These are phyloP conservation scores for Naganishia vishniacii DNA, from an alignment of 768 basidiomycete genomes.

Conservation along the genomic window DNA sequence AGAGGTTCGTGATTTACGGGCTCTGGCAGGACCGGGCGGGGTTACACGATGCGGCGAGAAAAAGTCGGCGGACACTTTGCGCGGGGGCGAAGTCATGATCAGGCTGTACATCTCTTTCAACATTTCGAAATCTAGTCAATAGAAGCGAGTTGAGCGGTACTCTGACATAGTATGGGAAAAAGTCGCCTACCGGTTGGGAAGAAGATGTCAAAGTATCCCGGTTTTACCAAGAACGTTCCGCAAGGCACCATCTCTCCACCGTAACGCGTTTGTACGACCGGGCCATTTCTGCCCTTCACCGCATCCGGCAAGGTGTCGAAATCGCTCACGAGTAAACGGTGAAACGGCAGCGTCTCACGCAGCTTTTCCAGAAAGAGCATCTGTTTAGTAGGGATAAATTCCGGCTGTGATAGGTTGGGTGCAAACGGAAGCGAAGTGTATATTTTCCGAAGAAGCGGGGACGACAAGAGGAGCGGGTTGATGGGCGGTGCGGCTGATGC, in stretches of 20 bases:
- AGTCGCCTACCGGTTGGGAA: constrained; percentile 75
- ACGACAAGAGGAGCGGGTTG: constrained; percentile 33
- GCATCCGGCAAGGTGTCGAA: constrained; percentile 83
- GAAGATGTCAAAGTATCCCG: constrained; percentile 97
- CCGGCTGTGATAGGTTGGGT: constrained; percentile 76
- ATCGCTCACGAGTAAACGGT: constrained; percentile 89
- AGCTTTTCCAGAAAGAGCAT: constrained; percentile 76
- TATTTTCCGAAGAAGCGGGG: constrained; percentile 56
- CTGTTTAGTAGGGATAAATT: constrained; percentile 88
- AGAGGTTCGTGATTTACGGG: constrained; percentile 27
- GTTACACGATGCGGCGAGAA: constrained; percentile 35
- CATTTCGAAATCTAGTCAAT: constrained; percentile 59
- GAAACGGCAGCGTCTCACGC: constrained; percentile 76
- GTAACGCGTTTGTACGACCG: constrained; percentile 92
- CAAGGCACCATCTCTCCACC: constrained; percentile 80
- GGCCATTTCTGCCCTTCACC: constrained; percentile 69
- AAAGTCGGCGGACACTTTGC: constrained; percentile 29
- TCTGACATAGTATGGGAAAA: too few species aligned
- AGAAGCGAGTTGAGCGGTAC: not conserved
- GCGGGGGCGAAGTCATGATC: constrained; percentile 54
- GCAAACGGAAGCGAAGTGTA: constrained; percentile 75
- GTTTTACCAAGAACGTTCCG: constrained; percentile 81
- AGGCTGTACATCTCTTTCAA: constrained; percentile 87
- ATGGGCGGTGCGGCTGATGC: constrained; percentile 54
- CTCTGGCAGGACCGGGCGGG: constrained; percentile 48